A percentile compares a stretch with the other conserved stretches of the same genome.
phyloP scores from a whole-genome alignment of 2,329 filamentous ascomycete genomes.

The Akanthomyces dipterigenus region DNA sequence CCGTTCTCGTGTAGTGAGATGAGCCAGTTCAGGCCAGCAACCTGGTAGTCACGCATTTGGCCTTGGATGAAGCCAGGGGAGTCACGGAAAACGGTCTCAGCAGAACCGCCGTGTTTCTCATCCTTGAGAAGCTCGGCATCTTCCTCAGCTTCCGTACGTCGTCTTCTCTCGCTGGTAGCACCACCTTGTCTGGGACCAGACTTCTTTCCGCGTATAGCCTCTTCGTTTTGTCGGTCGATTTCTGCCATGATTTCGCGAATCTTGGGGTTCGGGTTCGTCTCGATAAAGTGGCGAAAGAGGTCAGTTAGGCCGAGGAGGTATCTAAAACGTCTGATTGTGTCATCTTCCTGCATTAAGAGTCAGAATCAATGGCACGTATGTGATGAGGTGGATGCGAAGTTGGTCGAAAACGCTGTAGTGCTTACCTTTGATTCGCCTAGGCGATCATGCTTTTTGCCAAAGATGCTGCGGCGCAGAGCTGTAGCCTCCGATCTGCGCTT shows the following conservation, averaged over 20 bases:
- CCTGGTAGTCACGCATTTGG: slow-evolving; percentile 91
- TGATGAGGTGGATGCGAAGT: background rate
- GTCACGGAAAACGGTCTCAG: slow-evolving; percentile 87
- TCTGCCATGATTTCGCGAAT: slow-evolving; percentile 91
- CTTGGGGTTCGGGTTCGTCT: slow-evolving; percentile 90
- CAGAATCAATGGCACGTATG: background rate
- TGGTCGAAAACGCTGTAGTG: background rate
- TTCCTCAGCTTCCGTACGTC: slow-evolving; percentile 94
- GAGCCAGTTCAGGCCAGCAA: slow-evolving; percentile 94
- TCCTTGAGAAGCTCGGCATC: slow-evolving; percentile 83
- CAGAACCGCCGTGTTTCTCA: slow-evolving; percentile 79
- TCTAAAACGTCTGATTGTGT: slow-evolving; percentile 87
- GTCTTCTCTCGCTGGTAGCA: slow-evolving; percentile 67
- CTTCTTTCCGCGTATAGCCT: slow-evolving; percentile 64
- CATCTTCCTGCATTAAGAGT: slow-evolving; percentile 63
- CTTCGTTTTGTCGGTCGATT: slow-evolving; percentile 87
- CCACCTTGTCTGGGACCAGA: slow-evolving; percentile 75
- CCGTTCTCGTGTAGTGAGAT: slow-evolving; percentile 97
- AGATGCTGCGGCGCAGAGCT: slow-evolving; percentile 82
- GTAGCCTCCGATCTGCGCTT: slow-evolving; percentile 82
- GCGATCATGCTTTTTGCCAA: slow-evolving; percentile 90
- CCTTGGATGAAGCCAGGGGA: slow-evolving; percentile 87
- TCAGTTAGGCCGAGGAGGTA: slow-evolving; percentile 94
- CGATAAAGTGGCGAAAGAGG: slow-evolving; percentile 97
- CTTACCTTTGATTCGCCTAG: slow-evolving; percentile 85